These are phyloP conservation scores for Termitomyces sp. DNA, from an alignment of 1,284 basidiomycete species.

Conservation along the genomic window DNA sequence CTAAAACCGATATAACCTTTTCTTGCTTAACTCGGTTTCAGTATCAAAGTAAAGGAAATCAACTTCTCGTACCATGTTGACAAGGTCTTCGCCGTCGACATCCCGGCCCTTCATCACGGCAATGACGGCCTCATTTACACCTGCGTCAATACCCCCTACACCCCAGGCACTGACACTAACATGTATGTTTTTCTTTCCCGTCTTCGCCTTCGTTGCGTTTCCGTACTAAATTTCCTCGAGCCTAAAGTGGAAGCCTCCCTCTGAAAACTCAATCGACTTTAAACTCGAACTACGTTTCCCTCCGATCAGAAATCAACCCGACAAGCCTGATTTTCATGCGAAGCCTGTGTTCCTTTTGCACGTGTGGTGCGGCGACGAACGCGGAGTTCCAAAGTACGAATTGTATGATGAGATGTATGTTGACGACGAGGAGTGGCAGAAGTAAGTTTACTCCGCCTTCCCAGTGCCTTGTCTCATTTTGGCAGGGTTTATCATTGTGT, in stretches of 20 bases:
- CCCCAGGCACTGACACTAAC: conserved; percentile 85
- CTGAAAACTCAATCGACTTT: conserved; percentile 98
- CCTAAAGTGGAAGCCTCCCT: conserved; percentile 98
- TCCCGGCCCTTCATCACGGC: conserved; percentile 87
- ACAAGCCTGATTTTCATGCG: conserved; percentile 71
- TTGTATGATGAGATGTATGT: conserved; percentile 86
- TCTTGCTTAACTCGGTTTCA: conserved; percentile 27
- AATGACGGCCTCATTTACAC: conserved; percentile 99
- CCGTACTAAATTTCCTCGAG: conserved; percentile 37
- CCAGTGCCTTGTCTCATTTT: conserved; percentile 5
- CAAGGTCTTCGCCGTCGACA: conserved; percentile 78
- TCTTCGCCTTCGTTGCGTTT: conserved; percentile 6
- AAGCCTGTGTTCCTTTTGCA: conserved; percentile 87
- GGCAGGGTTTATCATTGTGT: neutral
- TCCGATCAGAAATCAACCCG: conserved; percentile 47
- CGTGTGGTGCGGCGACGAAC: conserved; percentile 71
- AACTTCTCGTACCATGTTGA: conserved; percentile 86
- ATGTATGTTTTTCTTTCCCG: conserved; percentile 57
- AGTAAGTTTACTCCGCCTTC: conserved; percentile 38
- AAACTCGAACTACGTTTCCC: conserved; percentile 92
- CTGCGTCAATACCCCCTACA: conserved; percentile 80
- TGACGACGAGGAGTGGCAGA: conserved; percentile 90
- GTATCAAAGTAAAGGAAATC: conserved; percentile 86
- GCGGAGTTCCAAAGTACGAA: conserved; percentile 61
- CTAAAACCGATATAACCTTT: neutral